Evolutionary conservation across 768 basidiomycete species (phyloP), one percentile per base, ranked within the genome.

Genomic region (Gautieria morchelliformis): DNA sequence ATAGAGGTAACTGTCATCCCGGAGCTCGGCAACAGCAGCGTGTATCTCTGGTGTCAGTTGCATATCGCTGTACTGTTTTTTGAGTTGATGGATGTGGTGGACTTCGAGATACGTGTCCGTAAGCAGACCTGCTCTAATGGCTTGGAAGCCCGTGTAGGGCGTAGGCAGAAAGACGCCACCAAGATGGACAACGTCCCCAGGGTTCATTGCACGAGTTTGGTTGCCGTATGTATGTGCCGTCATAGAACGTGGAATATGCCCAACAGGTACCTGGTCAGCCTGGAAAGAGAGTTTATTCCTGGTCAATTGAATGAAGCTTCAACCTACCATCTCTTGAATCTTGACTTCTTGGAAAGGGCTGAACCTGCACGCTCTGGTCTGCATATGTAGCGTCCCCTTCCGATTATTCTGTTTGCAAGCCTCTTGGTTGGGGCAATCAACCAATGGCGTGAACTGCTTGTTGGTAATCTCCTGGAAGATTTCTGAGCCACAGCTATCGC

Each of bases 231-330:
- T 77, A 67, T 99, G 93, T n/a, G 96, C 70, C 0, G 93, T 93
- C 96, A 97, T 98, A 3, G 94, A 93, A 40, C 96, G 86, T 22
- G 96, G 96, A 58, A 99, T 99, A 69, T 99, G 96, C 4, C 96
- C 96, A 48, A 99, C 95, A 22, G 96, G 96, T 1, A 99, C 96
- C 84, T 99, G 96, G 66, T 98, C 95, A 24, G 95, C 89, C 93
- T 93, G 0, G 58, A 41, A n/a, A 50, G 20, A 48, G 41, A 58
- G 47, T n/a, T 59, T 35, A 46, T 49, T 4, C 48, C 56, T 5
- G 17, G 33, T 41, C 37, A 20, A 53, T 33, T 33, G 19, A 7
- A 35, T 39, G 27, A 5, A 41, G 14, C n/a, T 24, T 17, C 20
- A 24, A 64, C 76, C 60, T 58, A 89, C 93, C 94, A 99, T 95